These are phyloP conservation scores for Yarrowia deformans DNA, from an alignment of 805 yeast genomes.

Conservation along the genomic window DNA sequence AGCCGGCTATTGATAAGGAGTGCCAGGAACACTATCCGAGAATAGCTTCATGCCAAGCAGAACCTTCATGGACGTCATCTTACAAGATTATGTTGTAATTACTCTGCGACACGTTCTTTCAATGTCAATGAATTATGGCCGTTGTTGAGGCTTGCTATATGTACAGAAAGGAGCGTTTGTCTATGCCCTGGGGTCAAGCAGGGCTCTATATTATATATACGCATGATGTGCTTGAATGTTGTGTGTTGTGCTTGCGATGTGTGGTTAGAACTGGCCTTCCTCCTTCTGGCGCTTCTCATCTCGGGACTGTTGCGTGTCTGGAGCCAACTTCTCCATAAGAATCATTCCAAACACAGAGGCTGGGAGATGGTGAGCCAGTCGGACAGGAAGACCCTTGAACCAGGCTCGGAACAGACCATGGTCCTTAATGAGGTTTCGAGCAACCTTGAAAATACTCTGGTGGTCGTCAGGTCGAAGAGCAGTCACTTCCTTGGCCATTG, in stretches of 20 bases:
- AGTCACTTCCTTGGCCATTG: slow-evolving; percentile 30
- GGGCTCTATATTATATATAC: slow-evolving; percentile 28
- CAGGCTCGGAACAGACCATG: slow-evolving; percentile 28
- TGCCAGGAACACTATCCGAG: background rate
- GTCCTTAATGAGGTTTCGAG: slow-evolving; percentile 29
- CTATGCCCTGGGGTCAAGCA: slow-evolving; percentile 20
- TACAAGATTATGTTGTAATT: background rate
- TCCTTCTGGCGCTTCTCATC: slow-evolving; percentile 28
- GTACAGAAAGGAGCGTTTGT: slow-evolving; percentile 16
- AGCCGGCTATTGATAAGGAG: background rate
- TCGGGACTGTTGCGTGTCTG: slow-evolving; percentile 23
- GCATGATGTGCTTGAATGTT: background rate
- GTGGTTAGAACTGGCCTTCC: slow-evolving; percentile 40
- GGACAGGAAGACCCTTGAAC: slow-evolving; percentile 37
- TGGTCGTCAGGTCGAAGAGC: slow-evolving; percentile 33
- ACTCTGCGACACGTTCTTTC: background rate
- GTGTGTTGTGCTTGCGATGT: background rate
- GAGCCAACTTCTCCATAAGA: slow-evolving; percentile 38
- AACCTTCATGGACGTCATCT: background rate
- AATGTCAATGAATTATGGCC: background rate
- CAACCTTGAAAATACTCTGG: slow-evolving; percentile 30
- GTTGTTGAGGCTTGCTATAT: background rate
- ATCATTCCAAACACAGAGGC: slow-evolving; percentile 32
- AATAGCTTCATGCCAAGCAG: slow-evolving; percentile 6
- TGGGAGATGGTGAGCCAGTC: slow-evolving; percentile 33